Conservation (phyloP, 2,329 filamentous ascomycete species). For the Xylaria sp. region DNA sequence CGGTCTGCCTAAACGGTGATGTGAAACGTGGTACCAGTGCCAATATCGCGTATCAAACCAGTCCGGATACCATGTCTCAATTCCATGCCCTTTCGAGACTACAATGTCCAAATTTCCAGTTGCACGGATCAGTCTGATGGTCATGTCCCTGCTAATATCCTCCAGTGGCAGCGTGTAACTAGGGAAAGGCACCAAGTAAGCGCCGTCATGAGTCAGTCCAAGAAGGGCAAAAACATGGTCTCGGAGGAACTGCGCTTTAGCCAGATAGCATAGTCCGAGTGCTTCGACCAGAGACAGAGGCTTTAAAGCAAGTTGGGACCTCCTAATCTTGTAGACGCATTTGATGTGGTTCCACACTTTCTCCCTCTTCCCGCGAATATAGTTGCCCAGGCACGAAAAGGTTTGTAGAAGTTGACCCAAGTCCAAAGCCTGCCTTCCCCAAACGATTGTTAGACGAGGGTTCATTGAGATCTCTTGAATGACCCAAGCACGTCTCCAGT, state of each 20-base stretch:
- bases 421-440: slow-evolving; percentile 24
- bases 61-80: slow-evolving; percentile 26
- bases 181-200: slow-evolving; percentile 22
- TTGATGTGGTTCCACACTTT: slow-evolving; percentile 21
- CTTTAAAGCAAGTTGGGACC: slow-evolving; percentile 19
- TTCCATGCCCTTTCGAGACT: slow-evolving; percentile 10
- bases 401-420: slow-evolving; percentile 14
- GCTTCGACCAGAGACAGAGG: slow-evolving; percentile 26
- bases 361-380: slow-evolving; percentile 11
- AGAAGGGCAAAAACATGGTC: slow-evolving; percentile 25
- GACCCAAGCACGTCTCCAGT: slow-evolving; percentile 27
- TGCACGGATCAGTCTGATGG: slow-evolving; percentile 21
- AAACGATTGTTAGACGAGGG: slow-evolving; percentile 20
- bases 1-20: neutral
- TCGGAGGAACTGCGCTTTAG: slow-evolving; percentile 18
- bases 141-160: slow-evolving; percentile 26
- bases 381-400: slow-evolving; percentile 9
- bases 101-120: slow-evolving; percentile 25
- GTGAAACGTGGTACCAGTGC: slow-evolving; percentile 16
- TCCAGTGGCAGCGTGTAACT: slow-evolving; percentile 22
- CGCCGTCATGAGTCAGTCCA: slow-evolving; percentile 27
- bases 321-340: slow-evolving; percentile 23
- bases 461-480: slow-evolving; percentile 29
- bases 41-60: slow-evolving; percentile 26
- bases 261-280: slow-evolving; percentile 19